Conservation (phyloP, 805 yeast genomes). For the Wickerhamiella lipophila region DNA sequence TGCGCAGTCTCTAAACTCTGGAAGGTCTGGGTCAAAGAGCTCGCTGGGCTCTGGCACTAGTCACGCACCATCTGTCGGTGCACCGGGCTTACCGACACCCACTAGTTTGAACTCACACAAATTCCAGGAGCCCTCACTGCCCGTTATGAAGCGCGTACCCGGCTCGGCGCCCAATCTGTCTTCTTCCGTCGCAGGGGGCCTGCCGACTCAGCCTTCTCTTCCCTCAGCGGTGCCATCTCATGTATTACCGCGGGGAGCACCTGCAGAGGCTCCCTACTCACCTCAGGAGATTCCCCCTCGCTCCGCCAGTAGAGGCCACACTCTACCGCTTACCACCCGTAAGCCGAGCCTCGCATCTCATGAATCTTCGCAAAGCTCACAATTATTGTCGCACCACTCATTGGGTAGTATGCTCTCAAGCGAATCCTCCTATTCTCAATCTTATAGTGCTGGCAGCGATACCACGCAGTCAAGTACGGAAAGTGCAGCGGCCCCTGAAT, state of each 20-base stretch:
- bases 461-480: neutral
- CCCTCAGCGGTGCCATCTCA: neutral
- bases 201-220: neutral
- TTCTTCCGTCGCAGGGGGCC: neutral
- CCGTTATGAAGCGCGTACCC: neutral
- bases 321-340: neutral
- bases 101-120: neutral
- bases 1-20: neutral
- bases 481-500: neutral
- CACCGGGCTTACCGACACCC: neutral
- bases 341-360: neutral
- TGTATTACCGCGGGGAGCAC: too few species aligned
- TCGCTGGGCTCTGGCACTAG: neutral
- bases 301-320: neutral
- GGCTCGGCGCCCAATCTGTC: neutral
- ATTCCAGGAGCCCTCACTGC: neutral
- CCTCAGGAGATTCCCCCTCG: constrained; percentile 2
- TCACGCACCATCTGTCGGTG: neutral
- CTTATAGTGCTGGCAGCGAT: neutral
- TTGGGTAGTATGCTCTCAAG: neutral
- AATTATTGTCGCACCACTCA: neutral
- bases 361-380: neutral
- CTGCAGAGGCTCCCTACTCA: neutral
- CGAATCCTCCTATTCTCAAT: neutral
- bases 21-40: neutral